Evolutionary conservation across 371 early-diverging fungal species (phyloP).

Genomic region (Mortierella sp.): DNA sequence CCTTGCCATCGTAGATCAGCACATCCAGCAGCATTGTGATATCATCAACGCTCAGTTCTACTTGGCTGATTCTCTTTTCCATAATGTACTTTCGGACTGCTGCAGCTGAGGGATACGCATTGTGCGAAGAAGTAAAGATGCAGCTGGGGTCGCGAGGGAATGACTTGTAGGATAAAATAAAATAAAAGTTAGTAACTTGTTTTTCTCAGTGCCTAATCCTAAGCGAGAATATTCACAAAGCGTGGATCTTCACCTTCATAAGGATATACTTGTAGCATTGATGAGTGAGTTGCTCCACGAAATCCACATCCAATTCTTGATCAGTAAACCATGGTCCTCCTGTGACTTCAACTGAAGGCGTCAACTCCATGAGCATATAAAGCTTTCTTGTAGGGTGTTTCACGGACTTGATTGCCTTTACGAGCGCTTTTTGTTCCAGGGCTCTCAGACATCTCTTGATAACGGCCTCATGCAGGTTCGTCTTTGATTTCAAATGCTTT

Average conservation of each 20-base stretch:
- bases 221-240: not conserved
- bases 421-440: slow-evolving; percentile 87
- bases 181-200: not conserved
- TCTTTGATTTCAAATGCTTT: slow-evolving; percentile 88
- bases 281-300: slow-evolving; percentile 87
- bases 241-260: slow-evolving; percentile 61
- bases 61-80: slow-evolving; percentile 78
- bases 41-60: slow-evolving; percentile 81
- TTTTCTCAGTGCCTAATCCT: too few species aligned
- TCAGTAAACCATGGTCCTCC: slow-evolving; percentile 99
- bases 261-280: slow-evolving; percentile 84
- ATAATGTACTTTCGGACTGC: slow-evolving; percentile 79
- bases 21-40: slow-evolving; percentile 87
- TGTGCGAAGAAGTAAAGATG: slow-evolving; percentile 68
- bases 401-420: slow-evolving; percentile 95
- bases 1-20: slow-evolving; percentile 91
- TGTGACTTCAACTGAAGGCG: slow-evolving; percentile 94
- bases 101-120: slow-evolving; percentile 80
- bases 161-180: slow-evolving; percentile 60
- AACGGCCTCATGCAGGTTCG: slow-evolving; percentile 87
- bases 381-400: slow-evolving; percentile 94
- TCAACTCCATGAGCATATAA: slow-evolving; percentile 93
- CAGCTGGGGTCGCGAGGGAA: slow-evolving; percentile 73
- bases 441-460: slow-evolving; percentile 85
- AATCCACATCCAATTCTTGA: slow-evolving; percentile 95